phyloP scores from a whole-genome alignment of 2,329 filamentous ascomycete species.

The Peltaster fructicola region DNA sequence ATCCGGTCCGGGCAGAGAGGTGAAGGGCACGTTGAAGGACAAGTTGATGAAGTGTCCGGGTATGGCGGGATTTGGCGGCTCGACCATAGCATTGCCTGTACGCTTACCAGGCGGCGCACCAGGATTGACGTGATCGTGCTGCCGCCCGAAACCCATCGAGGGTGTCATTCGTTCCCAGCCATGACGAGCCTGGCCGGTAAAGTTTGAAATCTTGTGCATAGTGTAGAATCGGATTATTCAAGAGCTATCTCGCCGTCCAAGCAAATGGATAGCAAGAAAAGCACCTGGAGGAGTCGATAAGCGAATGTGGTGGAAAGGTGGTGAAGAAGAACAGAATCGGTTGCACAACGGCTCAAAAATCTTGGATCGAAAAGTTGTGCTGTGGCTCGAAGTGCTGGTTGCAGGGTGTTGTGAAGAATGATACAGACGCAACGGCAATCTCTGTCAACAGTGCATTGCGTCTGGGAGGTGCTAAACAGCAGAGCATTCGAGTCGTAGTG shows the following conservation, averaged over 20 bases:
- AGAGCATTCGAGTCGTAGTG: too few species aligned
- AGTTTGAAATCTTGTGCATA: conserved; percentile 55
- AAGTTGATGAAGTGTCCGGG: conserved; percentile 70
- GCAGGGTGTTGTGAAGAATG: too few species aligned
- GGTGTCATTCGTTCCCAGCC: conserved; percentile 52
- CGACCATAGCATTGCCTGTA: conserved; percentile 12
- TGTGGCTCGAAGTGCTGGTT: too few species aligned
- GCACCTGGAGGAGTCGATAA: not conserved
- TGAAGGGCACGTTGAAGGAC: conserved; percentile 94
- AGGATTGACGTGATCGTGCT: conserved; percentile 27
- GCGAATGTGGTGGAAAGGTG: conserved; percentile 4
- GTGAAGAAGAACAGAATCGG: too few species aligned
- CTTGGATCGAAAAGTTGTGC: too few species aligned
- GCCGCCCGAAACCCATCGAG: conserved; percentile 40
- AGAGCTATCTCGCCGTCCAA: conserved; percentile 7
- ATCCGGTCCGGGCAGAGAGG: conserved; percentile 79
- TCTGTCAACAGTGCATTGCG: too few species aligned
- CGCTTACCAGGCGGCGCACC: conserved; percentile 36
- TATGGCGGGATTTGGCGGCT: conserved; percentile 41
- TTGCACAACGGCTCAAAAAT: too few species aligned
- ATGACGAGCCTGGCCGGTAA: conserved; percentile 47
- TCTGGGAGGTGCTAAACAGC: too few species aligned
- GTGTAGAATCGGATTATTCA: too few species aligned
- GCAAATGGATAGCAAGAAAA: conserved; percentile 5
- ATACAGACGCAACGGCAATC: too few species aligned